Evolutionary conservation across 495 filamentous ascomycete species (phyloP).

Genomic region (Chaetomium fimeti): DNA sequence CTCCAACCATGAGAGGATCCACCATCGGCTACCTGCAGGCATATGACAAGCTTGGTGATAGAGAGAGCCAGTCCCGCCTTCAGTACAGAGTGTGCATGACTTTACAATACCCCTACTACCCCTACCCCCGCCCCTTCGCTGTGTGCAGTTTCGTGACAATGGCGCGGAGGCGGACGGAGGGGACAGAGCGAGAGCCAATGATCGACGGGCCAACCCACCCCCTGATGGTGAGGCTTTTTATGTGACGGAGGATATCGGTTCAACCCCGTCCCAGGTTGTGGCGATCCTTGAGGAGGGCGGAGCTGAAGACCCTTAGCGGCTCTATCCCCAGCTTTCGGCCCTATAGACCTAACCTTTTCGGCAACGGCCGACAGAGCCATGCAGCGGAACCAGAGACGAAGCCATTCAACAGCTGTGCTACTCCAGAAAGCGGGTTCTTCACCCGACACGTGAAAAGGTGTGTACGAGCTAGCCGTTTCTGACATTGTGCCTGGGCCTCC

Average conservation of each 20-base stretch:
- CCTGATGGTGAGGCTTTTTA: conserved; percentile 6
- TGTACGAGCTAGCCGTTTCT: conserved; percentile 15
- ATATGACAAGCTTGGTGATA: conserved; percentile 28
- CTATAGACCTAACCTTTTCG: conserved; percentile 37
- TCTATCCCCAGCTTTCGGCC: conserved; percentile 30
- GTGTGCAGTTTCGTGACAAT: background rate
- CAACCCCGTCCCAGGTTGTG: conserved; percentile 8
- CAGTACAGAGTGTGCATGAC: background rate
- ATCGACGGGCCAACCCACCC: conserved; percentile 8
- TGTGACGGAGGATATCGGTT: conserved; percentile 11
- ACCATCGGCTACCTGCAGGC: conserved; percentile 36
- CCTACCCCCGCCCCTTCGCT: too few species aligned
- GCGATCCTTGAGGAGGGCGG: conserved; percentile 19
- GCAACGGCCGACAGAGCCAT: conserved; percentile 37
- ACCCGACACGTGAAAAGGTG: conserved; percentile 33
- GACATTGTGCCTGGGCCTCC: conserved; percentile 7
- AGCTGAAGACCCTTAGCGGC: conserved; percentile 24
- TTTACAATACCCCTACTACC: too few species aligned
- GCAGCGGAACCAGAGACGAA: conserved; percentile 32
- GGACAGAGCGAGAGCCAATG: conserved; percentile 1
- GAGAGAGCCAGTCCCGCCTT: conserved; percentile 11
- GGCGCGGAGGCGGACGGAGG: background rate
- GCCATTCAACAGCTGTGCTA: conserved; percentile 31
- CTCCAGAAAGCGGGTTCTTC: conserved; percentile 23
- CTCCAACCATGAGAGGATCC: conserved; percentile 27